Conservation (phyloP, 257 asterid species). For the Solanum appendiculatum region DNA sequence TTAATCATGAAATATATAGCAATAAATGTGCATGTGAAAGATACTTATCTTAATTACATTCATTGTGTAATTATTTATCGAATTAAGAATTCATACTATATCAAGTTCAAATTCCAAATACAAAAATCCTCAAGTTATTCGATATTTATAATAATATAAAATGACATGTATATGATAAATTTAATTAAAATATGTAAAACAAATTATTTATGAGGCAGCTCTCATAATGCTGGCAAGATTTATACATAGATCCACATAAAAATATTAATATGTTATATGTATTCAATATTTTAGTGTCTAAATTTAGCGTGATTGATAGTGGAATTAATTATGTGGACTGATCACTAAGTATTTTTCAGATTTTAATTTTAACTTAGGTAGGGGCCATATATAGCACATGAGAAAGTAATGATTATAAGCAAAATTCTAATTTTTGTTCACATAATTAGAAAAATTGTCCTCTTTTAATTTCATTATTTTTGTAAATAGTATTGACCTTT, state of each 20-base stretch:
- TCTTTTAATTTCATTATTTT: neutral
- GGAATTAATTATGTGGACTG: neutral
- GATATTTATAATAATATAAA: neutral
- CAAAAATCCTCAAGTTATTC: neutral
- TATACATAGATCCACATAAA: neutral
- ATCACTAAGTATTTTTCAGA: neutral
- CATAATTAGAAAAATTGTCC: neutral
- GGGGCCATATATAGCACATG: neutral
- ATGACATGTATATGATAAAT: neutral
- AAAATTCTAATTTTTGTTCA: neutral
- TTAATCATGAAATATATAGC: neutral
- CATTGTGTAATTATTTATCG: too few relatives aligned
- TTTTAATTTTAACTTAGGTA: neutral
- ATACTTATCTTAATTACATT: too few relatives aligned
- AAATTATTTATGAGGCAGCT: neutral
- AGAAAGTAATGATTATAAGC: neutral
- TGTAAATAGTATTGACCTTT: neutral
- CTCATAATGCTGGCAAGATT: neutral
- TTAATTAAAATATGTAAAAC: neutral
- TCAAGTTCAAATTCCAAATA: neutral
- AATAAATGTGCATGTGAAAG: neutral
- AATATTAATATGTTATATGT: neutral
- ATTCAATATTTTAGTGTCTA: neutral
- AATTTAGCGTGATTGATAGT: neutral
- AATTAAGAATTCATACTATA: too few relatives aligned